Evolutionary conservation across 75 land plant species (phyloP), one percentile per base, ranked within the genome.

Genomic region (Selaginella moellendorffii): DNA sequence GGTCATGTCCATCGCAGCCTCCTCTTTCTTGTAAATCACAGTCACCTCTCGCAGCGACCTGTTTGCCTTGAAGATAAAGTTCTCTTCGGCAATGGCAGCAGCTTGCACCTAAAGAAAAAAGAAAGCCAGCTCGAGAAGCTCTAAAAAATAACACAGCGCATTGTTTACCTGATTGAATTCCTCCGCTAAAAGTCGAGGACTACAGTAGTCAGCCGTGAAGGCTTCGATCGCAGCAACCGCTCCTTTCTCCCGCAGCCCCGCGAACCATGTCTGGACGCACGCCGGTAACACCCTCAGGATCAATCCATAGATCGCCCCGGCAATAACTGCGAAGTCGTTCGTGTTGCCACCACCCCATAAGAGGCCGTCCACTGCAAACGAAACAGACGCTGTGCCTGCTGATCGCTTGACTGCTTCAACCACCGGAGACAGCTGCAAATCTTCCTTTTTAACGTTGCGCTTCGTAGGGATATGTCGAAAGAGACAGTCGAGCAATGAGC

Each of bases 1-100:
- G 25, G 86, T 80, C 56, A 95, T 77, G 82, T 95, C 99, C 92
- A 95, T 82, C 31, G 78, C 82, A 2, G 92, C 80, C 68, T 95
- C 99, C 65, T 95, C 99, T 72, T 84, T 95, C 53, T 80, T 86
- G 68, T 95, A 95, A 1, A 84, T 78, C 24, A 91, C 96, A 69
- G 82, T 76, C 58, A 86, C 81, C 76, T 95, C 99, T 67, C 79
- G 72, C 26, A 79, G 66, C 29, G 84, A 80, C 67, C 82, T 82
- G 62, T 85, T 89, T 29, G 95, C 97, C 66, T 74, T 81, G 36
- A 95, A 77, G 25, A 84, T 78, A 27, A 95, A 83, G 64, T 69
- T 82, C 54, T 95, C 99, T 74, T 88, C 99, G 24, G 81, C 74
- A 69, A 82, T 42, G 30, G 59, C 78, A 17, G 78, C 71, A 51